Evolutionary conservation across 495 filamentous ascomycete species (phyloP).

Genomic region (Sordaria brevicollis): DNA sequence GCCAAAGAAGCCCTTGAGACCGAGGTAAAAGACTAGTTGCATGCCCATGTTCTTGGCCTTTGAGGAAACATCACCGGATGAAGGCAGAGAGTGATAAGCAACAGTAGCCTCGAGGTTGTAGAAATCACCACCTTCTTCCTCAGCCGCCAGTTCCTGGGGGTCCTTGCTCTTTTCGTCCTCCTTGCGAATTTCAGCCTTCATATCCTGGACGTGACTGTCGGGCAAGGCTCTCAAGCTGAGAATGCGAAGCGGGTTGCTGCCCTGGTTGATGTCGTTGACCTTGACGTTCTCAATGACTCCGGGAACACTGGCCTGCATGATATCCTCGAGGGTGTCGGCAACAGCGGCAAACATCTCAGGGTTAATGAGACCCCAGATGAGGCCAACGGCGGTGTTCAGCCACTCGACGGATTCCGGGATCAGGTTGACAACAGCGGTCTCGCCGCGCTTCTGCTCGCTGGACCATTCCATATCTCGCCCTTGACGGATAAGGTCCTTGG

Average conservation of each 20-base stretch:
- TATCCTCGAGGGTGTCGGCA: conserved; percentile 52
- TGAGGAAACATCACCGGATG: conserved; percentile 52
- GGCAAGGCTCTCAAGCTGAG: conserved; percentile 84
- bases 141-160: conserved; percentile 75
- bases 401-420: conserved; percentile 86
- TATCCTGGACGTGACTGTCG: conserved; percentile 63
- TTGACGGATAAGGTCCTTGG: conserved; percentile 71
- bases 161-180: conserved; percentile 73
- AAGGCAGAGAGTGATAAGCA: conserved; percentile 82
- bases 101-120: conserved; percentile 93
- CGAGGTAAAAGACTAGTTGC: conserved; percentile 87
- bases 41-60: conserved; percentile 92
- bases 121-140: conserved; percentile 84
- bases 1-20: conserved; percentile 75
- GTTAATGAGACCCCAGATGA: conserved; percentile 83
- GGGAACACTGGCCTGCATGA: conserved; percentile 92
- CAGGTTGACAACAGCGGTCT: conserved; percentile 72
- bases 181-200: conserved; percentile 68
- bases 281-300: conserved; percentile 86
- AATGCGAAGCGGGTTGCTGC: conserved; percentile 79
- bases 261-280: conserved; percentile 93
- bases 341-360: conserved; percentile 79
- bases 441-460: conserved; percentile 71
- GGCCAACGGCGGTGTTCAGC: conserved; percentile 77
- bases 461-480: conserved; percentile 82